These are phyloP conservation scores for Huntiella abstrusa DNA, from an alignment of 2,329 filamentous ascomycete genomes.

Conservation along the genomic window DNA sequence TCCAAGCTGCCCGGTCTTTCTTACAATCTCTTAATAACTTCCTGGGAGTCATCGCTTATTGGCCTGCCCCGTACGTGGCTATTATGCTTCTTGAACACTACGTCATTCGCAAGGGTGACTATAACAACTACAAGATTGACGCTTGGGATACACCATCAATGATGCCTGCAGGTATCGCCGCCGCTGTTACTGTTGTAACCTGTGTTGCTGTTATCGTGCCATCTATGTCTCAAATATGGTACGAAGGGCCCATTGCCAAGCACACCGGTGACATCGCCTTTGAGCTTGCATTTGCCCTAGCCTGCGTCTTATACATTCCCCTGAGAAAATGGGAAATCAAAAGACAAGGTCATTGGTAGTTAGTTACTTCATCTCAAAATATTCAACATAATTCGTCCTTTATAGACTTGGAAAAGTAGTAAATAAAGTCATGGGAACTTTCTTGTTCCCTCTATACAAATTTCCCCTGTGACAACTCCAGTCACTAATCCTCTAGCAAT, in stretches of 20 bases:
- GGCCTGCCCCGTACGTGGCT: conserved; percentile 24
- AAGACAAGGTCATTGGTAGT: not conserved
- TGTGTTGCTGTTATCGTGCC: conserved; percentile 29
- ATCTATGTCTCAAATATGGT: conserved; percentile 38
- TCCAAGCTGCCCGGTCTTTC: conserved; percentile 22
- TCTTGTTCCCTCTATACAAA: no score
- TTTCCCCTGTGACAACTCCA: no score
- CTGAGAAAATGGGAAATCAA: conserved; percentile 24
- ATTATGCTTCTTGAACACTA: conserved; percentile 25
- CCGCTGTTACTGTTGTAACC: conserved; percentile 22
- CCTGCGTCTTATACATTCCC: conserved; percentile 22
- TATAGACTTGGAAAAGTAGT: not conserved
- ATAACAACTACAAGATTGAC: conserved; percentile 22
- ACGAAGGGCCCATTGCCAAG: conserved; percentile 33
- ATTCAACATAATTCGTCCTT: no score
- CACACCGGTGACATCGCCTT: conserved; percentile 39
- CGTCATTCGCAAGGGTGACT: conserved; percentile 23
- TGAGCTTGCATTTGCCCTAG: conserved; percentile 35
- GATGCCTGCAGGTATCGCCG: conserved; percentile 24
- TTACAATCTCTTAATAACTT: conserved; percentile 26
- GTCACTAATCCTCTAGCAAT: no score
- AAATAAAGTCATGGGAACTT: not conserved
- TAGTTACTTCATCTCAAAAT: no score
- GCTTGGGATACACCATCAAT: conserved; percentile 26
- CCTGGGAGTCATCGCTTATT: conserved; percentile 26